These are phyloP conservation scores for Alternaria metachromatica DNA, from an alignment of 2,329 filamentous ascomycete species.

Conservation along the genomic window DNA sequence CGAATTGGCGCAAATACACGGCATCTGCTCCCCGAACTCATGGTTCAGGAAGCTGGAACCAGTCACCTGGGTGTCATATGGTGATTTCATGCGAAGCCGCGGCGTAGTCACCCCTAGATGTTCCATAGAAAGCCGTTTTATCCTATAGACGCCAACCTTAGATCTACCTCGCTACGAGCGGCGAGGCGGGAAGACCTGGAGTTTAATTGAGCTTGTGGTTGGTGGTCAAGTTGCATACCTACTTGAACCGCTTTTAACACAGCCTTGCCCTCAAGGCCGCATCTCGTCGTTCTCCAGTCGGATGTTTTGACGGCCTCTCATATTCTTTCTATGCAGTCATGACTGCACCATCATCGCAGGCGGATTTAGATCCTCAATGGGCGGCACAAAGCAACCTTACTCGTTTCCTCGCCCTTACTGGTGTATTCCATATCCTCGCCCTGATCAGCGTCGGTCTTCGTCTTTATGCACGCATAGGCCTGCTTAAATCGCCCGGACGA, in stretches of 20 bases:
- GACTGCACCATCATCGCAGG: neutral
- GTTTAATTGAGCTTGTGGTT: neutral
- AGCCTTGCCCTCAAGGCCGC: neutral
- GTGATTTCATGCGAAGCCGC: neutral
- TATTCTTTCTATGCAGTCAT: neutral
- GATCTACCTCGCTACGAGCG: neutral
- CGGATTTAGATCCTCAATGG: conserved; percentile 5
- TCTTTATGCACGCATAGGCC: conserved; percentile 3
- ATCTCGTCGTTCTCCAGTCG: neutral
- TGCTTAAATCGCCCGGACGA: conserved; percentile 1
- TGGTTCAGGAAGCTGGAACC: neutral
- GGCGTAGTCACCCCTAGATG: neutral
- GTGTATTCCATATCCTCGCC: conserved; percentile 2
- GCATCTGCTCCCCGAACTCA: neutral
- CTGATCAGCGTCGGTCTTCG: conserved; percentile 3
- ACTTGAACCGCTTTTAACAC: neutral
- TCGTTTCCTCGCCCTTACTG: conserved; percentile 3
- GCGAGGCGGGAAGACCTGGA: neutral
- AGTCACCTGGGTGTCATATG: neutral
- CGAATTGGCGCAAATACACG: neutral
- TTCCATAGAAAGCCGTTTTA: neutral
- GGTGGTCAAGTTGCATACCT: neutral
- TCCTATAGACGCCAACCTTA: neutral
- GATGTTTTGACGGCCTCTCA: neutral
- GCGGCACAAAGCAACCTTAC: conserved; percentile 10